A percentile compares a stretch with the other conserved stretches of the same genome.
Conservation (phyloP, 306 rosid genomes). For the Dalbergia oliveri region DNA sequence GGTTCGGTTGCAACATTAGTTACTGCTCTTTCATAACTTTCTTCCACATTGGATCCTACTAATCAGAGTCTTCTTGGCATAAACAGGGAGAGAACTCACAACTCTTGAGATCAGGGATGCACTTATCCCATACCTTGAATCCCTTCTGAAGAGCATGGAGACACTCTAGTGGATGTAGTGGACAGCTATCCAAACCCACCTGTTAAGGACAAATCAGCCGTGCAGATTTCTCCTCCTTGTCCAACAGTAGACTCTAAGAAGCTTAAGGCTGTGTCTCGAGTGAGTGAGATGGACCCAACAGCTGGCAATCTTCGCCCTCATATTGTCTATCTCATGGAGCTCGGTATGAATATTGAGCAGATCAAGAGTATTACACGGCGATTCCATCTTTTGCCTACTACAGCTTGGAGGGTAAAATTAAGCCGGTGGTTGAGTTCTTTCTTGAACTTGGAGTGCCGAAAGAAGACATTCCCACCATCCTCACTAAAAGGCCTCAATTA, state of each 20-base stretch:
- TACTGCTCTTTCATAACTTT: constrained; percentile 23
- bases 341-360: constrained; percentile 85
- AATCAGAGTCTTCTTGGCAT: constrained; percentile 42
- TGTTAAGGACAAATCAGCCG: constrained; percentile 56
- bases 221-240: constrained; percentile 47
- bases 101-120: constrained; percentile 95
- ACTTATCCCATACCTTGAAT: constrained; percentile 77
- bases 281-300: constrained; percentile 63
- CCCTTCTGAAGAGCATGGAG: constrained; percentile 77
- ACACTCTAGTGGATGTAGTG: constrained; percentile 62
- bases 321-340: constrained; percentile 77
- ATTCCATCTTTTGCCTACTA: constrained; percentile 82
- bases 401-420: constrained; percentile 91
- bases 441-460: constrained; percentile 85
- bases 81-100: constrained; percentile 90
- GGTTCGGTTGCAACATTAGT: constrained; percentile 68
- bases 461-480: constrained; percentile 71
- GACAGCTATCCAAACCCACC: constrained; percentile 81
- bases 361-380: constrained; percentile 64
- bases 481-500: constrained; percentile 87
- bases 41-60: constrained; percentile 34
- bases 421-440: constrained; percentile 90
- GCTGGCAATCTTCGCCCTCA: constrained; percentile 85
- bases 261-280: constrained; percentile 73
- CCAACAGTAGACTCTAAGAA: constrained; percentile 59